A percentile compares a stretch with the other conserved stretches of the same genome.
phyloP scores from a whole-genome alignment of 768 basidiomycete species.

The Hygrocybe coccinea region DNA sequence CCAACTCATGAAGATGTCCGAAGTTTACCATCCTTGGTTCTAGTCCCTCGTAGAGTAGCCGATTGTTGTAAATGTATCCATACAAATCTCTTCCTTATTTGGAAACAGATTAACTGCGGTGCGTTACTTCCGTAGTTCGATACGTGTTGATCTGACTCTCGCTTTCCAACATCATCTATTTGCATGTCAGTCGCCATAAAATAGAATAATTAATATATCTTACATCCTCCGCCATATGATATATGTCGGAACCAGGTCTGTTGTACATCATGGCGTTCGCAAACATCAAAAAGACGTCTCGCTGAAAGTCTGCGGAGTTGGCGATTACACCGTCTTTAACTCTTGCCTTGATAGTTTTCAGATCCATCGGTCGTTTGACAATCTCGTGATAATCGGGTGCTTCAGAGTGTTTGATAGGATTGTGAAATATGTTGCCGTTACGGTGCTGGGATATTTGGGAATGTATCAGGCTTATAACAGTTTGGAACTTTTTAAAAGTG shows the following conservation, averaged over 20 bases:
- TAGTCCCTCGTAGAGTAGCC: conserved; percentile 25
- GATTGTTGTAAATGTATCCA: not conserved
- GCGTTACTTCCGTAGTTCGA: conserved; percentile 66
- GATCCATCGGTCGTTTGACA: conserved; percentile 91
- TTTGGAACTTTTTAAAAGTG: conserved; percentile 71
- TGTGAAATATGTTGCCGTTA: conserved; percentile 85
- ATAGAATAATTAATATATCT: conserved; percentile 23
- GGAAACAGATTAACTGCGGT: conserved; percentile 20
- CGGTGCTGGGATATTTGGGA: conserved; percentile 79
- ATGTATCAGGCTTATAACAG: conserved; percentile 75
- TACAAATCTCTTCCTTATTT: not conserved
- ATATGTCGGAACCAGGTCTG: conserved; percentile 77
- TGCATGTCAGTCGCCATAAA: not conserved
- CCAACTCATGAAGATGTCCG: conserved; percentile 80
- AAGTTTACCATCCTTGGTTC: conserved; percentile 85
- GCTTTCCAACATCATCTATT: conserved; percentile 73
- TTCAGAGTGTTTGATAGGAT: conserved; percentile 82
- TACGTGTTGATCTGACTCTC: conserved; percentile 63
- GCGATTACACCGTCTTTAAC: conserved; percentile 80
- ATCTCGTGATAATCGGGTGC: conserved; percentile 91
- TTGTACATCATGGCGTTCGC: conserved; percentile 99
- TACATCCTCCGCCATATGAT: conserved; percentile 88
- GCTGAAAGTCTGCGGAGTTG: conserved; percentile 81
- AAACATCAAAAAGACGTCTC: conserved; percentile 91
- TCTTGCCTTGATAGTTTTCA: conserved; percentile 85